Base-by-base conservation (phyloP, 179 eudicot species). In the Drosera spatulata region DNA sequence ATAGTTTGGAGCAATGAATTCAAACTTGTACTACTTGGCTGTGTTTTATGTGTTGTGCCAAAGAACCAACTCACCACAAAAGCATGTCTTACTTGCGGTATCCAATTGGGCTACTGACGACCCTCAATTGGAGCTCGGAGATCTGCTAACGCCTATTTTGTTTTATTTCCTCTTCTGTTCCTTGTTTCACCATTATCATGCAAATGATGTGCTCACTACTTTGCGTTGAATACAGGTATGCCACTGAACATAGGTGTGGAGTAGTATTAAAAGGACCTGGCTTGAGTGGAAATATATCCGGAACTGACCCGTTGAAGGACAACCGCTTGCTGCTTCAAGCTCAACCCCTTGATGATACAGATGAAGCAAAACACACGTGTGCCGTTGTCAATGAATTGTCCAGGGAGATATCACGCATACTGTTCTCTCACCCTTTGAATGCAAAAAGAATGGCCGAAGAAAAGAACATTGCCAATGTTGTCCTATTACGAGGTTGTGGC, bases 221-320 rank as follows among this genome's bases (percentile, higher is more conserved):
- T 62, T 10, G 40, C 61, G 55, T 51, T 59, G 62, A 41, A 55
- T 65, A 62, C 70, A 93, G 99, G 83, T 93, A 93, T 81, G 99
- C 99, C 10, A 93, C 99, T 41, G 97, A 93, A 75, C 99, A 93
- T 68, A 86, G 99, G 76, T 93, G 97, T 65, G 99, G 99, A 58
- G 99, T 93, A 53, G 96, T 93, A 46, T 93, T 93, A 65, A 93
- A 89, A 75, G 99, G 99, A 53, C 99, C 97, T 50, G 86, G 68
- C 54, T 72, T 93, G 68, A 93, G 95, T 73, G 99, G 97, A 66
- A 89, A 93, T 65, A 86, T 93, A 78, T 93, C 99, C 53, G 99
- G 99, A 71, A 93, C 99, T 5, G 99, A 89, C 67, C 99, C 96
- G 6, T 63, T 93, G 66, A 93, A 93, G 75, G 97, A 93, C 66